Base-by-base conservation (phyloP, 83 land plant genomes). In the Diphasiastrum complanatum region DNA sequence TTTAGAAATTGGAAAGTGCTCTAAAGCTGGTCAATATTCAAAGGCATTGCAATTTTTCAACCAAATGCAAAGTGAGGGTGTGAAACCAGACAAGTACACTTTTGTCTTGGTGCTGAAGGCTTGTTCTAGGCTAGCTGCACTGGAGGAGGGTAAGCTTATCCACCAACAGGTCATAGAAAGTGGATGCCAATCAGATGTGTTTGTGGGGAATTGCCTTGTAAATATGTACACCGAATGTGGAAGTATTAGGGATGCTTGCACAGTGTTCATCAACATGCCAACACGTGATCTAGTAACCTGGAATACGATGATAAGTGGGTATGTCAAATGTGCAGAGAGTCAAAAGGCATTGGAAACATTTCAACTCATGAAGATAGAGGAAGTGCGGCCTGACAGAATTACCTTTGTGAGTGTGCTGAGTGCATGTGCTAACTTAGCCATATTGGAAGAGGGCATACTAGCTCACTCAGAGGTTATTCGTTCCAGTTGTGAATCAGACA, bases 171-270 rank as follows among this genome's bases (percentile, higher is more conserved):
- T 67, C 26, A 40, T 63, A 32, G 61, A 43, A 1, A 4, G 45
- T 1, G 33, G 55, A 43, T 37, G 67, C 28, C 32, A 25, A 20
- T 60, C 45, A 30, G 63, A 72, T 69, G 55, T 30, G 12, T 68
- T 69, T 61, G 52, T 30, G 25, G 54, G 71, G 38, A 73, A 51
- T 63, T 64, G 70, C 61, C 28, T 80, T 54, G 52, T 64, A 14
- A 69, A 68, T 61, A 53, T 76, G 73, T 80, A 80, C 55, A 61
- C 70, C 12, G 76, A 80, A 47, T 76, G 83, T 67, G 76, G 70
- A 2, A 33, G 24, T 14, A 26, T 80, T 32, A 68, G 62, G 34
- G 54, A 51, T 1, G 83, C 83, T 18, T 26, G 70, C 14, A 50
- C 54, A 53, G 22, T 76, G 36, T 78, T 78, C 45, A 57, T 57